Conservation (phyloP, 164 flowering plant genomes). For the Kalanchoe fedtschenkoi region DNA sequence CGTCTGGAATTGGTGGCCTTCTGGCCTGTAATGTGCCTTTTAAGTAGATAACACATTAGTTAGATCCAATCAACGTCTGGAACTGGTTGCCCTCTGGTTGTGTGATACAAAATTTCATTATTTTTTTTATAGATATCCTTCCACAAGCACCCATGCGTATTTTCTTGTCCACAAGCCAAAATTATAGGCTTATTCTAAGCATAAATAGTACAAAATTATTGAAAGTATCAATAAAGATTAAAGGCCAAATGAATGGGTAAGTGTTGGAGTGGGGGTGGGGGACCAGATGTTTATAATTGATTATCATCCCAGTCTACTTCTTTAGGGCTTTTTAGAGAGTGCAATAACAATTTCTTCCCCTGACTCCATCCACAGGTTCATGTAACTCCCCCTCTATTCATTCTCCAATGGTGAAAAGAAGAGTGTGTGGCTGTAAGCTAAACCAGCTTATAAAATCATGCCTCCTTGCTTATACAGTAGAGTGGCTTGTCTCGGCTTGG, state of each 20-base stretch:
- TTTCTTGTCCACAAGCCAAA: constrained; percentile 12
- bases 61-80: background rate
- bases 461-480: background rate
- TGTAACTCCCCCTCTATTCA: background rate
- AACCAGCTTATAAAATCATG: background rate
- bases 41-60: background rate
- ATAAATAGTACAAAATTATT: constrained; percentile 14
- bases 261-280: constrained; percentile 2
- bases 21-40: background rate
- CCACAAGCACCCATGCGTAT: constrained; percentile 19
- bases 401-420: background rate
- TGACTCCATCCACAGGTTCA: constrained; percentile 23
- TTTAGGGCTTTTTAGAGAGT: background rate
- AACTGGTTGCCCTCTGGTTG: background rate
- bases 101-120: background rate
- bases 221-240: constrained; percentile 15
- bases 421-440: background rate
- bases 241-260: constrained; percentile 1
- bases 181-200: constrained; percentile 4
- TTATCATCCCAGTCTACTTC: background rate
- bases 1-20: no score
- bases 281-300: background rate
- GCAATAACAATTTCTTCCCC: constrained; percentile 8
- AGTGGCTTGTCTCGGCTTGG: background rate
- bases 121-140: background rate